Evolutionary conservation across 2,329 filamentous ascomycete species (phyloP).

Genomic region (Fusarium proliferatum): DNA sequence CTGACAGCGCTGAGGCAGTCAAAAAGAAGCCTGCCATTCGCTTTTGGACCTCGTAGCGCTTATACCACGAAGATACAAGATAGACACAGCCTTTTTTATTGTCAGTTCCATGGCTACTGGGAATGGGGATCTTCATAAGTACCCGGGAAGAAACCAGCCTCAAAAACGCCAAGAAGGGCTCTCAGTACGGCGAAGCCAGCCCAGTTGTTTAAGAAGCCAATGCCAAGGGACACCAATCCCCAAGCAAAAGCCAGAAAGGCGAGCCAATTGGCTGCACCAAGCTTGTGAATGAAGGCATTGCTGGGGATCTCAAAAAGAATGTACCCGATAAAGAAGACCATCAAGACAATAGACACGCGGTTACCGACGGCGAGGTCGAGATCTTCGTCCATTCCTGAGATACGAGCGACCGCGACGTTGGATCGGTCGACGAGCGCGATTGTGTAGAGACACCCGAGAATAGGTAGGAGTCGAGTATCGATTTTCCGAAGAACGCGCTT

Average conservation of each 20-base stretch:
- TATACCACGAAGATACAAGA: constrained; percentile 28
- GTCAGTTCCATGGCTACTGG: no score
- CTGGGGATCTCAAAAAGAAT: constrained; percentile 31
- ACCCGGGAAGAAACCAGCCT: constrained; percentile 33
- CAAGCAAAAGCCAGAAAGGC: constrained; percentile 18
- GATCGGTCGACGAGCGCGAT: constrained; percentile 32
- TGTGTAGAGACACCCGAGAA: constrained; percentile 29
- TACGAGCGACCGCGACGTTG: constrained; percentile 29
- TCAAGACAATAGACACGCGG: constrained; percentile 11
- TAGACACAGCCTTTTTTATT: constrained; percentile 15
- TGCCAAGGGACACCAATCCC: constrained; percentile 25
- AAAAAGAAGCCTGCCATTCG: constrained; percentile 28
- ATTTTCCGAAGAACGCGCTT: constrained; percentile 25
- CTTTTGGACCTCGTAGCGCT: constrained; percentile 27
- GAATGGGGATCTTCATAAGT: no score
- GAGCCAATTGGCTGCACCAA: constrained; percentile 33
- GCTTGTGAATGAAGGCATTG: constrained; percentile 30
- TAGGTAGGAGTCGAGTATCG: constrained; percentile 19
- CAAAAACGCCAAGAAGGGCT: constrained; percentile 21
- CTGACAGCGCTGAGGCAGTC: constrained; percentile 10
- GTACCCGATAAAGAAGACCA: constrained; percentile 37
- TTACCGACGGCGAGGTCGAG: constrained; percentile 14
- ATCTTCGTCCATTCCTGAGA: constrained; percentile 32
- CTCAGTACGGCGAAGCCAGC: constrained; percentile 14
- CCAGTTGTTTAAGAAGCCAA: constrained; percentile 27